Evolutionary conservation across 2,329 filamentous ascomycete species (phyloP).

Genomic region (Xylaria sp.): DNA sequence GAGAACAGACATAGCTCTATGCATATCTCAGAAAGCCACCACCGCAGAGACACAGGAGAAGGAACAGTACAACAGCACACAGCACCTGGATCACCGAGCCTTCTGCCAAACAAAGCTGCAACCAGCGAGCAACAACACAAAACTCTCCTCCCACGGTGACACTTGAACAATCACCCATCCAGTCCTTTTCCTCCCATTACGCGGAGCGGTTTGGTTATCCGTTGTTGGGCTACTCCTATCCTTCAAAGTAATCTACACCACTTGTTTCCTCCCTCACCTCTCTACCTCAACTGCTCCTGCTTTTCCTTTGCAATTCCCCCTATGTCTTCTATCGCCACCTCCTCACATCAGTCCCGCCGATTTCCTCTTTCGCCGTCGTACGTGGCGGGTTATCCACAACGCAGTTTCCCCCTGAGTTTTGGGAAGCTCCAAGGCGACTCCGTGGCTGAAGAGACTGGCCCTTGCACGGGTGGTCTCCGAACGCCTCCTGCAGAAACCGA

Average conservation of each 20-base stretch:
- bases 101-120: conserved; percentile 25
- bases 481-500: conserved; percentile 63
- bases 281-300: conserved; percentile 23
- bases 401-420: conserved; percentile 36
- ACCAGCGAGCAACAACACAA: conserved; percentile 21
- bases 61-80: conserved; percentile 8
- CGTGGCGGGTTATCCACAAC: conserved; percentile 37
- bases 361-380: conserved; percentile 46
- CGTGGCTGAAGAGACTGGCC: conserved; percentile 43
- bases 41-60: conserved; percentile 2
- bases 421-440: conserved; percentile 41
- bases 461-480: conserved; percentile 56
- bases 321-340: conserved; percentile 49
- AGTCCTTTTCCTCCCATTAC: conserved; percentile 31
- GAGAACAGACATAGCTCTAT: neutral
- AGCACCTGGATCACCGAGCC: conserved; percentile 5
- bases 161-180: conserved; percentile 13
- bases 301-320: conserved; percentile 41
- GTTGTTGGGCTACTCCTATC: conserved; percentile 21
- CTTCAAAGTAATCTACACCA: too few species aligned
- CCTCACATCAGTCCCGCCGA: conserved; percentile 43
- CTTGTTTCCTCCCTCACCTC: conserved; percentile 11
- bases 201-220: conserved; percentile 12
- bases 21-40: conserved; percentile 3
- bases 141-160: neutral